Base-by-base conservation (phyloP, 176 grass and related monocot genomes). In the Raddia guianensis region DNA sequence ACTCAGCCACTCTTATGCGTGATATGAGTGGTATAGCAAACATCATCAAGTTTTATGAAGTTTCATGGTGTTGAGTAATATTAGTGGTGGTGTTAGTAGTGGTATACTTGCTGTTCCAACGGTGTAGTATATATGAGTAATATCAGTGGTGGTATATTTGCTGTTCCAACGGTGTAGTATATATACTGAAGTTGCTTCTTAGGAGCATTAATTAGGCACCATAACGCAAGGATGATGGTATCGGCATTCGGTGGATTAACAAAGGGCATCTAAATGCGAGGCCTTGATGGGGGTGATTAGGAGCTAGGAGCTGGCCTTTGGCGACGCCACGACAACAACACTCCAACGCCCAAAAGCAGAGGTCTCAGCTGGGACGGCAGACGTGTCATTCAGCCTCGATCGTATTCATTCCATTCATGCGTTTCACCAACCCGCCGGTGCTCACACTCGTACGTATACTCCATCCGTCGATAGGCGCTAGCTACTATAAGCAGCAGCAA, bases 311-410 rank as follows among this genome's bases (percentile, higher is more conserved):
- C n/a, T 15, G 47, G 10, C 43, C 18, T 71, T 71, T 5, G 34
- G 34, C 16, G 69, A 35, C 13, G 27, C 69, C 69, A 7, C 40
- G 34, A 49, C 55, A 72, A 33, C 54, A 71, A 71, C 66, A 59
- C 16, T 32, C 18, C 35, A 81, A 60, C 54, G 21, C 14, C 20
- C 67, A 69, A 70, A 69, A 56, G 40, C 63, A 8, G 68, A 68
- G 10, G 1, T 1, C 47, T 58, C 47, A 40, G 37, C 37, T 66
- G 54, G 52, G 12, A 59, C 4, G 3, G 40, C 16, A 5, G 12
- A 63, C 45, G 68, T 82, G 56, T 61, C 68, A 49, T 40, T 40
- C 37, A 40, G 37, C 37, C 37, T 40, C 9, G 6, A 40, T 20
- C 32, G 43, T 3, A 46, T 10, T 5, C 12, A 7, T 33, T 47